Base-by-base conservation (phyloP, 2,329 filamentous ascomycete genomes). In the Xylariaceae sp. region DNA sequence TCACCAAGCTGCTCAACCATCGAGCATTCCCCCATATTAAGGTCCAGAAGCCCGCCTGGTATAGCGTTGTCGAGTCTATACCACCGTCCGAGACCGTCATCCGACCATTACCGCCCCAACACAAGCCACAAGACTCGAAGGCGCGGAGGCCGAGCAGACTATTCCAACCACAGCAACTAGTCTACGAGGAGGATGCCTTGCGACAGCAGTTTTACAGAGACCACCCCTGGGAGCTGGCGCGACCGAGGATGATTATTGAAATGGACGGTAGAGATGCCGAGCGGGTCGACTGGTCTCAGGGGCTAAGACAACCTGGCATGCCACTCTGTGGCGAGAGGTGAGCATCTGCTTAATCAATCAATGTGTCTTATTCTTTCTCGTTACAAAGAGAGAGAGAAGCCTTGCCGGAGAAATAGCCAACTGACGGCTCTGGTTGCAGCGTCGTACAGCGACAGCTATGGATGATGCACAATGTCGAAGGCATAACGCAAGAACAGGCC, bases 191-290 rank as follows among this genome's bases (percentile, higher is more conserved):
- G 71, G 94, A 99, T 72, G 73, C 75, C 57, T 77, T 99, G 66
- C 86, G 94, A 60, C 78, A 74, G 62, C 83, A 85, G 31, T 99
- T 97, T 75, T 99, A 89, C 76, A 84, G 80, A 67, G 92, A 99
- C 71, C 94, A 99, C 70, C 94, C 94, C 4, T 99, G 94, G 94
- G 94, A 99, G 73, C 76, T 99, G 67, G 94, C 94, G 19, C 81
- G 92, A 59, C 94, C 94, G 52, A 81, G 89, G 63, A 79, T 96
- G 55, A 77, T 99, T 46, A 74, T 97, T 7, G 94, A 99, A 73
- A 77, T 85, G 63, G 87, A 92, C 66, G 94, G 94, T 51, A 88
- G 87, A 68, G 92, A 99, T 67, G 77, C 83, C 50, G 82, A 86
- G 69, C 77, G 74, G 52, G 85, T 84, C 65, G 84, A 96, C 71